Percentiles rank a stretch among this genome's conserved stretches.
Conservation (phyloP, 768 basidiomycete genomes). For the Kwoniella dendrophila region DNA sequence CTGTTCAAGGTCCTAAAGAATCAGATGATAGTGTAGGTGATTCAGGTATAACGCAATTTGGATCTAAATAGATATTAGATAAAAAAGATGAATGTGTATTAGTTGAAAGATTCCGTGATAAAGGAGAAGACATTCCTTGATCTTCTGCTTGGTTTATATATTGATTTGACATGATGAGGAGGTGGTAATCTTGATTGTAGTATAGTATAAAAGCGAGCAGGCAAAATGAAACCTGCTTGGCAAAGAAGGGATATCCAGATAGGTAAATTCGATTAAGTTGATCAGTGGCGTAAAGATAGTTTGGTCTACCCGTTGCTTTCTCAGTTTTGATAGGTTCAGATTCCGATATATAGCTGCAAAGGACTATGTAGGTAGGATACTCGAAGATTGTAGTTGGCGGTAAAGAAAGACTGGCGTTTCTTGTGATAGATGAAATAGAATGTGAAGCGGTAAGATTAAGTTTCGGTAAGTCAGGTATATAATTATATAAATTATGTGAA, state of each 20-base stretch:
- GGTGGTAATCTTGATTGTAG: too few relatives aligned
- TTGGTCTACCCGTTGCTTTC: not conserved
- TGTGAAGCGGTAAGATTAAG: too few relatives aligned
- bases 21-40: slow-evolving; percentile 1
- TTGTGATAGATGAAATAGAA: too few relatives aligned
- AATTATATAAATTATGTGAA: not conserved
- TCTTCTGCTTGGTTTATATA: slow-evolving; percentile 3
- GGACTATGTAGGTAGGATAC: too few relatives aligned
- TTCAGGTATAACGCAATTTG: slow-evolving; percentile 7
- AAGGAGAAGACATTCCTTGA: too few relatives aligned
- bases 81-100: slow-evolving; percentile 14
- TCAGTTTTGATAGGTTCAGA: not conserved
- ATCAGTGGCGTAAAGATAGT: slow-evolving; percentile 16
- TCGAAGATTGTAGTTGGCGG: too few relatives aligned
- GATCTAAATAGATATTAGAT: slow-evolving; percentile 4
- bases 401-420: too few relatives aligned
- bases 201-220: too few relatives aligned
- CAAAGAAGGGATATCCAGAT: not conserved
- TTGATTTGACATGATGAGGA: not conserved
- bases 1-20: not conserved
- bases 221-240: not conserved
- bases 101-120: not conserved
- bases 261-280: not conserved
- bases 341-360: too few relatives aligned
- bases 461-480: not conserved